A percentile compares a stretch with the other conserved stretches of the same genome.
Evolutionary conservation across 2,329 filamentous ascomycete genomes (phyloP).

Genomic region (Seiridium cupressi): DNA sequence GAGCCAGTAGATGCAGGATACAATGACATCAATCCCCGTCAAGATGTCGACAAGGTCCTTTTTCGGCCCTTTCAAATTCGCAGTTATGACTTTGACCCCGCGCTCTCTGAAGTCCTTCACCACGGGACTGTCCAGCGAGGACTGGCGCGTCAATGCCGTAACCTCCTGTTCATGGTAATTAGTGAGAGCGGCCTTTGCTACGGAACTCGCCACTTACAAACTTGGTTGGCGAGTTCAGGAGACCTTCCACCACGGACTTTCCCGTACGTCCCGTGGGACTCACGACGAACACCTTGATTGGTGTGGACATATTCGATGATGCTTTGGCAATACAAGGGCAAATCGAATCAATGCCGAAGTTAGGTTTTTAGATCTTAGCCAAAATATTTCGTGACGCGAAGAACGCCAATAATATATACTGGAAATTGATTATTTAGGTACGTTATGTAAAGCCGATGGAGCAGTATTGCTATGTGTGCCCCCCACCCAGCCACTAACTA

Average conservation of each 20-base stretch:
- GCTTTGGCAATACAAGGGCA: no score
- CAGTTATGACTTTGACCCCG: not conserved
- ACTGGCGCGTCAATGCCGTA: not conserved
- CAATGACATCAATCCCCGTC: conserved; percentile 35
- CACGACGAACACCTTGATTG: conserved; percentile 2
- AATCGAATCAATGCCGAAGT: no score
- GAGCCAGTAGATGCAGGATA: conserved; percentile 36
- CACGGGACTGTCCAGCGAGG: not conserved
- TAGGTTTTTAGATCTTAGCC: no score
- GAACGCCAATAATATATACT: no score
- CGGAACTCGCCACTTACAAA: not conserved
- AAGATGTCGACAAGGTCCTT: not conserved
- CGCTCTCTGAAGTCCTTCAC: not conserved
- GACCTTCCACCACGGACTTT: conserved; percentile 1
- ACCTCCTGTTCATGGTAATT: not conserved
- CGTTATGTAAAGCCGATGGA: no score
- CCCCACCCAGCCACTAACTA: no score
- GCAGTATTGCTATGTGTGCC: no score
- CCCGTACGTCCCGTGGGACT: not conserved
- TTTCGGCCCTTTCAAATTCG: not conserved
- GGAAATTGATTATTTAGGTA: no score
- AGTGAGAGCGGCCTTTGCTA: no score
- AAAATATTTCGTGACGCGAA: no score
- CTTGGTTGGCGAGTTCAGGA: not conserved
- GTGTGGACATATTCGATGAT: not conserved